phyloP scores from a whole-genome alignment of 139 green algal genomes.

The Microglena sp. region DNA sequence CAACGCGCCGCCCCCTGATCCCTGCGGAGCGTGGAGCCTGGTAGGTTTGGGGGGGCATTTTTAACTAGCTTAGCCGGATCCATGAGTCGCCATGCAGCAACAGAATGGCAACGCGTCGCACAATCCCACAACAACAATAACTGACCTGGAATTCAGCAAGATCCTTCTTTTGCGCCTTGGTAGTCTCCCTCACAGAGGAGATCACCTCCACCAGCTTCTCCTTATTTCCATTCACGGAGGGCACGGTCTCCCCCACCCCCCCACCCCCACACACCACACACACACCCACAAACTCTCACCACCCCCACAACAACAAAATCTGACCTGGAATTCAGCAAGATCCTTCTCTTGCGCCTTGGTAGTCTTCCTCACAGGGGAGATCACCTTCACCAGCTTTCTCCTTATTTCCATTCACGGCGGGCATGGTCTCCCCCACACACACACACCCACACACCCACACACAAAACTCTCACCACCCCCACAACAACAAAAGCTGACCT shows the following conservation, averaged over 20 bases:
- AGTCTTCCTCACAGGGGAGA: conserved; percentile 42
- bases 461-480: neutral
- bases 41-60: too few relatives aligned
- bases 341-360: conserved; percentile 66
- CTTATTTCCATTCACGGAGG: too few relatives aligned
- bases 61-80: too few relatives aligned
- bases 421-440: conserved; percentile 66
- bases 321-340: conserved; percentile 68
- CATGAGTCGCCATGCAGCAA: too few relatives aligned
- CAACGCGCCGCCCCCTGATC: too few relatives aligned
- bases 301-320: conserved; percentile 34
- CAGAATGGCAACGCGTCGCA: too few relatives aligned
- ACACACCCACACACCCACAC: neutral
- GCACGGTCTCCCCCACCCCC: too few relatives aligned
- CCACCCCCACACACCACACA: neutral
- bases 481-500: conserved; percentile 60
- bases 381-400: conserved; percentile 19
- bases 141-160: conserved; percentile 72
- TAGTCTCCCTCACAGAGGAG: conserved; percentile 39
- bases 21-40: too few relatives aligned
- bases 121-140: too few relatives aligned
- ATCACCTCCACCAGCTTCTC: conserved; percentile 22
- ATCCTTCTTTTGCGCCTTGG: conserved; percentile 66
- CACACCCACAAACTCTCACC: neutral
- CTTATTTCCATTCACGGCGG: conserved; percentile 66